Percentiles rank a stretch among this genome's conserved stretches.
Evolutionary conservation across 2,329 filamentous ascomycete genomes (phyloP).

Genomic region (Fusarium phyllophilum): DNA sequence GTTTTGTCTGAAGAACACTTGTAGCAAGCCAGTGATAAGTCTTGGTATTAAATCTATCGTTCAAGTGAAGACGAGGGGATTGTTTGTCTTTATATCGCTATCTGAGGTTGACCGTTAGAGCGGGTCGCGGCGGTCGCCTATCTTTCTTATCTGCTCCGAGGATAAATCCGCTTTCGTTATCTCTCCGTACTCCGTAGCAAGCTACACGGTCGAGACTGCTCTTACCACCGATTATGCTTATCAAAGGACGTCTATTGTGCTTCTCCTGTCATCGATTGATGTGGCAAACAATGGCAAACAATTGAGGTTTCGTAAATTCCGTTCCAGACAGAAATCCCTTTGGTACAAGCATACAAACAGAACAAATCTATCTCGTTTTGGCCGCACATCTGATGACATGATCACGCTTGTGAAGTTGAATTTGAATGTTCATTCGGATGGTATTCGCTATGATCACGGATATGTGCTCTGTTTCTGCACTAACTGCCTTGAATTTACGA

Average conservation of each 20-base stretch:
- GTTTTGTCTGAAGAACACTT: neutral
- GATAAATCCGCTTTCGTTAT: neutral
- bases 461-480: neutral
- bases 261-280: neutral
- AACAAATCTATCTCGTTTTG: neutral
- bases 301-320: neutral
- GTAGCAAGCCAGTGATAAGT: neutral
- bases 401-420: neutral
- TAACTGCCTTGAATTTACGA: neutral
- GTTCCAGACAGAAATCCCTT: neutral
- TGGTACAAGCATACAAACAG: no score
- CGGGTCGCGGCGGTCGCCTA: conserved; percentile 36
- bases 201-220: neutral
- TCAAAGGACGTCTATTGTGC: neutral
- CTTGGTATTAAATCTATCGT: neutral
- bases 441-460: neutral
- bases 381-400: neutral
- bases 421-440: no score
- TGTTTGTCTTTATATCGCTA: conserved; percentile 10
- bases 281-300: neutral
- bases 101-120: neutral
- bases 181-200: neutral
- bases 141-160: conserved; percentile 12
- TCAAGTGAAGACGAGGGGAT: neutral
- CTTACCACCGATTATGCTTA: neutral